Evolutionary conservation across 75 land plant genomes (phyloP).

Genomic region (Pinus taeda): DNA sequence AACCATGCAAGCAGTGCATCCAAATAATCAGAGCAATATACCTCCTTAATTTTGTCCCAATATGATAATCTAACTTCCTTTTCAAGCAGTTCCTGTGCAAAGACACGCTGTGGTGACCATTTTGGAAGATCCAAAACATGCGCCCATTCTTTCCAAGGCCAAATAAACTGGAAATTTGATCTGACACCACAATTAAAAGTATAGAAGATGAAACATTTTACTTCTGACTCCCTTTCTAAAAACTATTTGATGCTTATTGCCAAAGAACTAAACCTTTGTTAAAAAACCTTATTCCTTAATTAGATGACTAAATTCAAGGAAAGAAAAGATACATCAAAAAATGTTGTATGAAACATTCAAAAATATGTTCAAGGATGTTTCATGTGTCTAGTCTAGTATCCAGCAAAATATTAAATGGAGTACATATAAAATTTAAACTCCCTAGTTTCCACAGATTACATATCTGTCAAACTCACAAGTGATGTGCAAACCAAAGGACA

Average conservation of each 20-base stretch:
- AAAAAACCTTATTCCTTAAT: too few species aligned
- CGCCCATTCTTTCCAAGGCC: conserved; percentile 99
- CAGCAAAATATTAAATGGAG: not conserved
- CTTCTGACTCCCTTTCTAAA: not conserved
- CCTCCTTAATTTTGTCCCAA: conserved; percentile 97
- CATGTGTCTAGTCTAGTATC: not conserved
- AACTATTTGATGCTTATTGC: not conserved
- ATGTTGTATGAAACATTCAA: not conserved
- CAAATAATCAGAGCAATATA: conserved; percentile 2
- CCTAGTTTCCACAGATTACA: not conserved
- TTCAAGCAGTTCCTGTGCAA: conserved; percentile 92
- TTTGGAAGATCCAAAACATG: conserved; percentile 85
- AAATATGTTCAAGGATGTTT: not conserved
- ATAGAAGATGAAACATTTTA: too few species aligned
- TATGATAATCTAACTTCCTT: conserved; percentile 91
- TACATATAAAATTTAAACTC: not conserved
- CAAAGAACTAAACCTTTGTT: too few species aligned
- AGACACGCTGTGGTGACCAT: conserved; percentile 94
- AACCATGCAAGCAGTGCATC: too few species aligned
- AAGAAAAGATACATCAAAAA: not conserved
- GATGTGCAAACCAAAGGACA: conserved; percentile 94
- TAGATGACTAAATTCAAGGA: not conserved
- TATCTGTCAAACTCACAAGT: conserved; percentile 52
- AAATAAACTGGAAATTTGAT: conserved; percentile 89
- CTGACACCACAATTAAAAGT: conserved; percentile 24